phyloP scores from a whole-genome alignment of 805 yeast genomes.

The Nakazawaea wickerhamii region DNA sequence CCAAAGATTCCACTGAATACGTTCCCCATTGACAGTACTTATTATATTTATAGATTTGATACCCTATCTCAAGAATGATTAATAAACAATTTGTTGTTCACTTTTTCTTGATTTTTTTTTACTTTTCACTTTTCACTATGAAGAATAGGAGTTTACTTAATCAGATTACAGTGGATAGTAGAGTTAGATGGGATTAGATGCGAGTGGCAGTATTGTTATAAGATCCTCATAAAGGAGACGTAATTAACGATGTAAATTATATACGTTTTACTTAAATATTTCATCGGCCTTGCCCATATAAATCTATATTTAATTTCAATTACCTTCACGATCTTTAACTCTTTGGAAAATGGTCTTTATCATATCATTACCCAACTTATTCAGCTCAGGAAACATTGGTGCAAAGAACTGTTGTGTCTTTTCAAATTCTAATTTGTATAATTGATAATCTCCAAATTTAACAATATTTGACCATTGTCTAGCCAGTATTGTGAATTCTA shows the following conservation, averaged over 20 bases:
- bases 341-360: slow-evolving; percentile 61
- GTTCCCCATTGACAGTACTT: slow-evolving; percentile 63
- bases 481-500: slow-evolving; percentile 90
- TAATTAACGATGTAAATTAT: background rate
- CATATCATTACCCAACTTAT: slow-evolving; percentile 89
- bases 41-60: background rate
- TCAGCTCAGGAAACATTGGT: slow-evolving; percentile 87
- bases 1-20: slow-evolving; percentile 83
- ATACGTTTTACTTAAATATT: background rate
- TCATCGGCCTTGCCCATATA: background rate
- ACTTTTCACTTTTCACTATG: background rate
- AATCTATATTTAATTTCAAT: slow-evolving; percentile 1
- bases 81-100: slow-evolving; percentile 1
- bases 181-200: too few species aligned
- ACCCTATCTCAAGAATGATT: background rate
- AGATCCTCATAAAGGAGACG: background rate
- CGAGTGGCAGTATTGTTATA: background rate
- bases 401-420: slow-evolving; percentile 76
- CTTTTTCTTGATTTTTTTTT: slow-evolving; percentile 3
- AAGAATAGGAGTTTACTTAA: background rate
- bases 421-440: slow-evolving; percentile 70
- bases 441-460: slow-evolving; percentile 62
- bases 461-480: slow-evolving; percentile 84
- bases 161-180: too few species aligned
- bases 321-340: slow-evolving; percentile 23